Conservation (phyloP, 2,329 filamentous ascomycete species). For the Hortaea sp. region DNA sequence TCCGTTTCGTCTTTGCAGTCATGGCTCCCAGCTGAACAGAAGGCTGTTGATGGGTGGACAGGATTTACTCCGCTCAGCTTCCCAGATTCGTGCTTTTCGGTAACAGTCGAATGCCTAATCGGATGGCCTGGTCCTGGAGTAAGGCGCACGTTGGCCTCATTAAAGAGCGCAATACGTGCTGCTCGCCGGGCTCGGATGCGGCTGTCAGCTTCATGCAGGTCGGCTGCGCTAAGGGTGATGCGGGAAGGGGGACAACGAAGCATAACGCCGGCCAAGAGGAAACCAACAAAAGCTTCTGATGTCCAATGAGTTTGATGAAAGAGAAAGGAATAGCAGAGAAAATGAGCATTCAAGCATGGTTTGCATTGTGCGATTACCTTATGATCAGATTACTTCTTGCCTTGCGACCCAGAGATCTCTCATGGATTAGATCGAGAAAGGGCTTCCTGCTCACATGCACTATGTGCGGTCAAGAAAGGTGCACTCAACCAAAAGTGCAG, state of each 20-base stretch:
- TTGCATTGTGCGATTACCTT: too few species aligned
- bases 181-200: constrained; percentile 11
- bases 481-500: too few species aligned
- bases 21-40: constrained; percentile 1
- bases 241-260: constrained; percentile 19
- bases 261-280: constrained; percentile 10
- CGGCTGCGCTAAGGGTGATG: constrained; percentile 18
- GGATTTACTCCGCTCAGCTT: too few species aligned
- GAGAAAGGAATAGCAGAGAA: not conserved
- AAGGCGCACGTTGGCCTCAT: constrained; percentile 10
- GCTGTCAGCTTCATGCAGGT: constrained; percentile 18
- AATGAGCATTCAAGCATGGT: too few species aligned
- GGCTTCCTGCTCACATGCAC: too few species aligned
- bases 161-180: constrained; percentile 2
- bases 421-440: too few species aligned
- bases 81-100: constrained; percentile 9
- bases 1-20: not conserved
- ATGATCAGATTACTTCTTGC: too few species aligned
- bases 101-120: constrained; percentile 8
- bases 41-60: not conserved
- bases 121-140: constrained; percentile 9
- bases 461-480: too few species aligned
- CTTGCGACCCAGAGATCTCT: too few species aligned
- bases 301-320: not conserved
- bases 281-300: not conserved